phyloP scores from a whole-genome alignment of 2,329 filamentous ascomycete genomes.

The Pseudocercospora fijiensis region DNA sequence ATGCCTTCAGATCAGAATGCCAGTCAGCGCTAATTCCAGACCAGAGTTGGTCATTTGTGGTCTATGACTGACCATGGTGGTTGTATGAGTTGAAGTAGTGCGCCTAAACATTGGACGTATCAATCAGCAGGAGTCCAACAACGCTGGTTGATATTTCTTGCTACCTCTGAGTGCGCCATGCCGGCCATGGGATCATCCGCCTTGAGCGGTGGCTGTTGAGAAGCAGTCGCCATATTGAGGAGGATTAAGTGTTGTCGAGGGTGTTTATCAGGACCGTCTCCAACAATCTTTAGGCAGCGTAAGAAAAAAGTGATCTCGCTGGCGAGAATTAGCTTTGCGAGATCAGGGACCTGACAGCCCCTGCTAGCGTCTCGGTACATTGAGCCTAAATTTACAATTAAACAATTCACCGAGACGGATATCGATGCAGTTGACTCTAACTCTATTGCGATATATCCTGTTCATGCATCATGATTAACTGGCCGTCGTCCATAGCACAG shows the following conservation, averaged over 20 bases:
- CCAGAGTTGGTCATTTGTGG: not conserved
- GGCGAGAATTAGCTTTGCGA: not conserved
- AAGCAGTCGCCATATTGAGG: constrained; percentile 13
- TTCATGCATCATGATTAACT: not conserved
- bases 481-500: not conserved
- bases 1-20: constrained; percentile 64
- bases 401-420: not conserved
- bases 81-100: constrained; percentile 99
- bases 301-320: not conserved
- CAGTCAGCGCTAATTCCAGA: constrained; percentile 34
- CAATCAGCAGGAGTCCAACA: not conserved
- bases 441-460: not conserved
- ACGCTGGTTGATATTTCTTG: not conserved
- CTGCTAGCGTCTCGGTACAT: not conserved
- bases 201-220: constrained; percentile 17
- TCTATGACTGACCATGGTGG: constrained; percentile 75
- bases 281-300: not conserved
- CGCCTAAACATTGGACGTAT: constrained; percentile 47
- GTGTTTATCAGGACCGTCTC: not conserved
- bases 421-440: not conserved
- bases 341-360: not conserved
- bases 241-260: not conserved
- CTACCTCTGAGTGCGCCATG: constrained; percentile 80
- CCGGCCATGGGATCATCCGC: constrained; percentile 52
- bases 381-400: not conserved